Conservation (phyloP, 495 filamentous ascomycete species). For the Hypoxylon crocopeplum region DNA sequence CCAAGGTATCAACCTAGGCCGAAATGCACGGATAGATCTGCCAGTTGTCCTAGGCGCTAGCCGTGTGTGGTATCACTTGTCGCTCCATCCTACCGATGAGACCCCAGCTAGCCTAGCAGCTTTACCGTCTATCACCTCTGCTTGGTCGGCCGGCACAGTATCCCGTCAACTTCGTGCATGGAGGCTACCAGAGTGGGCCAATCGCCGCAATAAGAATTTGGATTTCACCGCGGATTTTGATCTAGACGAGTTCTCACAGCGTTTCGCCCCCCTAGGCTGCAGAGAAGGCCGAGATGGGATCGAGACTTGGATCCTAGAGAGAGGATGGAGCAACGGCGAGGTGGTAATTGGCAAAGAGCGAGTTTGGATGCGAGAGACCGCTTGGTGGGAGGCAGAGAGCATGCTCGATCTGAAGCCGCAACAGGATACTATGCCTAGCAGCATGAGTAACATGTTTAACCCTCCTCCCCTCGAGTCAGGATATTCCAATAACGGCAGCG, state of each 20-base stretch:
- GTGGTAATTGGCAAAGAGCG: slow-evolving; percentile 88
- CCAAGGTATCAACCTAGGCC: slow-evolving; percentile 75
- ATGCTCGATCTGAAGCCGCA: slow-evolving; percentile 89
- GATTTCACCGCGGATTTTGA: slow-evolving; percentile 98
- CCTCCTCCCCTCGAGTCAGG: slow-evolving; percentile 63
- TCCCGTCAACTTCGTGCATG: slow-evolving; percentile 91
- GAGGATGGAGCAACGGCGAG: slow-evolving; percentile 98
- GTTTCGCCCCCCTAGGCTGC: slow-evolving; percentile 86
- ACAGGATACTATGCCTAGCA: slow-evolving; percentile 42
- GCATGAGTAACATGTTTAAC: slow-evolving; percentile 57
- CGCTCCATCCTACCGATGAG: slow-evolving; percentile 90
- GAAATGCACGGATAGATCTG: slow-evolving; percentile 78
- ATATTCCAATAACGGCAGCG: slow-evolving; percentile 69
- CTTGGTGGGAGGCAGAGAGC: slow-evolving; percentile 98
- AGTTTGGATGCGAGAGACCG: slow-evolving; percentile 91
- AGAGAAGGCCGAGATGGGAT: slow-evolving; percentile 90
- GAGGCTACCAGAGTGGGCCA: slow-evolving; percentile 95
- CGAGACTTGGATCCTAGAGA: slow-evolving; percentile 92
- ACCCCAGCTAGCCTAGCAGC: slow-evolving; percentile 71
- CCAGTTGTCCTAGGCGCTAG: slow-evolving; percentile 73
- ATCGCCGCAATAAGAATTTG: slow-evolving; percentile 87
- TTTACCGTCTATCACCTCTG: slow-evolving; percentile 64
- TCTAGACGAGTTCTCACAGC: slow-evolving; percentile 83
- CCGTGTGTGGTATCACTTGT: slow-evolving; percentile 94
- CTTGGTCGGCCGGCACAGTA: slow-evolving; percentile 90